phyloP scores from a whole-genome alignment of 2,329 filamentous ascomycete species.

The Monilinia fructigena region DNA sequence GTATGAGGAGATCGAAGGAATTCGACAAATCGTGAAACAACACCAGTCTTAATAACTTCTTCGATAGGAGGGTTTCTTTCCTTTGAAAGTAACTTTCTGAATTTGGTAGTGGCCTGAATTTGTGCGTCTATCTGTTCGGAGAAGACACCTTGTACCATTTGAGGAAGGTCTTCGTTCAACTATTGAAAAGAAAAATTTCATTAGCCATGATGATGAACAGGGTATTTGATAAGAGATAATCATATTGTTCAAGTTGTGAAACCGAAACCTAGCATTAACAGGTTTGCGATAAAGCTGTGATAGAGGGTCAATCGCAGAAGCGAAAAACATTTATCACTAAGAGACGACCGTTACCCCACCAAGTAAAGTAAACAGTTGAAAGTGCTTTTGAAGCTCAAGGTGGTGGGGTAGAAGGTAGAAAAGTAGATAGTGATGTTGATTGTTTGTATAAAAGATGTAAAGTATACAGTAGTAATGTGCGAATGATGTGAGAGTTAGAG shows the following conservation, averaged over 20 bases:
- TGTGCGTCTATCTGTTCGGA: conserved; percentile 98
- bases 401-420: conserved; percentile 16
- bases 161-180: conserved; percentile 96
- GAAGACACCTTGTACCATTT: conserved; percentile 98
- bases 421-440: neutral
- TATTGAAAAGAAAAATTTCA: conserved; percentile 43
- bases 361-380: conserved; percentile 35
- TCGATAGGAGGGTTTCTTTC: conserved; percentile 99
- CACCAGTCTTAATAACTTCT: conserved; percentile 98
- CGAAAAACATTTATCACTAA: conserved; percentile 37
- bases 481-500: neutral
- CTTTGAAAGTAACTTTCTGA: conserved; percentile 96
- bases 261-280: conserved; percentile 5
- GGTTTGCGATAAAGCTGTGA: conserved; percentile 21
- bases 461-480: neutral
- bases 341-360: conserved; percentile 34
- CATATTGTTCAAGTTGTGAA: conserved; percentile 16
- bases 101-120: conserved; percentile 96
- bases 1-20: conserved; percentile 98
- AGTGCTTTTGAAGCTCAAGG: conserved; percentile 3
- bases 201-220: conserved; percentile 31
- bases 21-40: conserved; percentile 95
- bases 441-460: neutral
- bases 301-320: conserved; percentile 31
- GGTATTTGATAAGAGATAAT: conserved; percentile 21